Conservation (phyloP, 345 rosid species). For the Trapa incisa region DNA sequence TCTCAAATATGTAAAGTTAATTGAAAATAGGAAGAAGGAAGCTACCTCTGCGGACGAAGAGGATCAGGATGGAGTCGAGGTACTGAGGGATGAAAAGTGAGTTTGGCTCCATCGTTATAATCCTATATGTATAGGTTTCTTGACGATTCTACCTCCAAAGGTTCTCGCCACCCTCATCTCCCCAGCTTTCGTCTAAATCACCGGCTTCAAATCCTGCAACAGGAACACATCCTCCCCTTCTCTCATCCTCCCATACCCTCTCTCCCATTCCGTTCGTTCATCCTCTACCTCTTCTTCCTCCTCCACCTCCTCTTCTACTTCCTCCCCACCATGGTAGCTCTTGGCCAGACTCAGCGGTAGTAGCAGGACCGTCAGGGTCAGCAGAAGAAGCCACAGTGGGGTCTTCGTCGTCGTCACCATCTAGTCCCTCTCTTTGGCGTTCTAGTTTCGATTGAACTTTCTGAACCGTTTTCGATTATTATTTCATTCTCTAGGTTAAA, state of each 20-base stretch:
- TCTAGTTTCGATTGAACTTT: background rate
- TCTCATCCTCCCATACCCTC: background rate
- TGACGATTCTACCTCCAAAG: slow-evolving; percentile 27
- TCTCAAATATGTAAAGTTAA: background rate
- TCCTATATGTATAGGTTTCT: slow-evolving; percentile 60
- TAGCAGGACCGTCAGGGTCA: background rate
- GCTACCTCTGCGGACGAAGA: slow-evolving; percentile 57
- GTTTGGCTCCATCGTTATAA: slow-evolving; percentile 76
- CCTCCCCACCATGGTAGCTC: background rate
- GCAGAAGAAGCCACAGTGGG: slow-evolving; percentile 5
- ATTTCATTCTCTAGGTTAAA: background rate
- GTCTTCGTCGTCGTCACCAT: background rate
- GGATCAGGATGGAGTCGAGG: slow-evolving; percentile 54
- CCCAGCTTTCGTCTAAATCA: slow-evolving; percentile 69
- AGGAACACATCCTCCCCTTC: slow-evolving; percentile 30
- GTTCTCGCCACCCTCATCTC: slow-evolving; percentile 48
- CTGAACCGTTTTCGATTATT: background rate
- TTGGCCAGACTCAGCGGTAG: background rate
- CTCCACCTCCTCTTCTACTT: background rate
- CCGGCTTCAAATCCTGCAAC: slow-evolving; percentile 38
- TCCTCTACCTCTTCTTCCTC: slow-evolving; percentile 7
- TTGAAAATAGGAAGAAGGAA: background rate
- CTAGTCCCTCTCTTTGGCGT: background rate
- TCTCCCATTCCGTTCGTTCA: slow-evolving; percentile 6
- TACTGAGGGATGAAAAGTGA: slow-evolving; percentile 76